A percentile compares a stretch with the other conserved stretches of the same genome.
phyloP scores from a whole-genome alignment of 2,329 filamentous ascomycete species.

The Fusarium devonianum region DNA sequence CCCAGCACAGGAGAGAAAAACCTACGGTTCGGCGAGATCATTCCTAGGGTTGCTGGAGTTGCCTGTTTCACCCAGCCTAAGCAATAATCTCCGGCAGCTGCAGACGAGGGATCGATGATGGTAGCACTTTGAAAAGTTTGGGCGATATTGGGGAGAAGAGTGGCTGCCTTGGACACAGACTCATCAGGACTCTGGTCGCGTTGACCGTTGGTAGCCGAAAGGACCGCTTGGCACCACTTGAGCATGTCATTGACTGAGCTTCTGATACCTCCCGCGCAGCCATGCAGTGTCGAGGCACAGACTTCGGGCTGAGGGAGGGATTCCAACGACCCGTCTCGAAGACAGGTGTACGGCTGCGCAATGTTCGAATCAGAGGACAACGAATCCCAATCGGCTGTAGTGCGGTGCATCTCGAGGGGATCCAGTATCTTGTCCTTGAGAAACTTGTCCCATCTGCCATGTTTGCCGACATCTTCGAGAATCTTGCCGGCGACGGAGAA shows the following conservation, averaged over 20 bases:
- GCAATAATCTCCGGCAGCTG: not conserved
- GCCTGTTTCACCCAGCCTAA: not conserved
- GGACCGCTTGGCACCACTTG: not conserved
- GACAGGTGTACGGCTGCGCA: not conserved
- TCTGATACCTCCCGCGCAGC: not conserved
- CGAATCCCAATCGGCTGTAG: not conserved
- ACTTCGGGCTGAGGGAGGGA: not conserved
- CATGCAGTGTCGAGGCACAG: not conserved
- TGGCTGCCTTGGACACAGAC: too few relatives aligned
- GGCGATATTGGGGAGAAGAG: too few relatives aligned
- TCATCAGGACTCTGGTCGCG: too few relatives aligned
- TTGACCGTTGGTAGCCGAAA: too few relatives aligned
- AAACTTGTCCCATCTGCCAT: too few relatives aligned
- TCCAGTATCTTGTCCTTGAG: too few relatives aligned
- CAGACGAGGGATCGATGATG: not conserved
- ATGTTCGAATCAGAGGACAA: not conserved
- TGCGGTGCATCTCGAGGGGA: not conserved
- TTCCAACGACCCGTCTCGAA: not conserved
- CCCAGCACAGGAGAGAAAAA: not conserved
- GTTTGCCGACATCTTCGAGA: not conserved
- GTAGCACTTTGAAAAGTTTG: not conserved
- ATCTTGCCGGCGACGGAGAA: not conserved
- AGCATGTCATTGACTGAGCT: conserved; percentile 1
- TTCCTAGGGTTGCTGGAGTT: not conserved
- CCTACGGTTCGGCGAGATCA: not conserved